Percentiles rank a stretch among this genome's conserved stretches.
phyloP scores from a whole-genome alignment of 805 yeast genomes.

The Ogataea kodamae region DNA sequence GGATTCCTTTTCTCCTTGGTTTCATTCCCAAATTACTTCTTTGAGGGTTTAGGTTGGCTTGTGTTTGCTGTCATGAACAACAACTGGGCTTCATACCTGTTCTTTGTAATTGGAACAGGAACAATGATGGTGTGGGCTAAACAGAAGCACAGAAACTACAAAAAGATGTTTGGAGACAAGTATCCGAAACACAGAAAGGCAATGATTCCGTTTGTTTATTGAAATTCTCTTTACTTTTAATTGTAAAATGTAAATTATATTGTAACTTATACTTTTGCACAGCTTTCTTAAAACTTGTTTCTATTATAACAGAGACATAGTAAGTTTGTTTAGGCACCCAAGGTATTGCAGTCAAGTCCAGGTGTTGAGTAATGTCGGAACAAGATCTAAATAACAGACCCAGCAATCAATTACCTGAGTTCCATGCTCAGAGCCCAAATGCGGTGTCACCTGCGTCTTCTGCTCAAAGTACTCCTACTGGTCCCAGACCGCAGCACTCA shows the following conservation, averaged over 20 bases:
- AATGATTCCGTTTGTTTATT: constrained; percentile 71
- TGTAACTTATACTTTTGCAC: no score
- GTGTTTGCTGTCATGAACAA: constrained; percentile 66
- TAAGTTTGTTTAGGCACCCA: no score
- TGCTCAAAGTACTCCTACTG: constrained; percentile 12
- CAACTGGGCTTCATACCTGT: constrained; percentile 72
- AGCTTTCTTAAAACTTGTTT: no score
- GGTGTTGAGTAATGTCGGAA: no score
- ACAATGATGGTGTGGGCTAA: constrained; percentile 95
- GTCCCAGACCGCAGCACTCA: constrained; percentile 12
- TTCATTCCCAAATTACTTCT: constrained; percentile 93
- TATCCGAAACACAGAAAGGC: constrained; percentile 81
- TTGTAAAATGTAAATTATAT: no score
- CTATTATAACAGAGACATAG: no score
- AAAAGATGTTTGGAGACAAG: constrained; percentile 65
- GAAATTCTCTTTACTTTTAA: no score
- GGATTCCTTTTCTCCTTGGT: constrained; percentile 82
- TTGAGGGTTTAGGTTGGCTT: constrained; percentile 78
- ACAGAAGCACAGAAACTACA: constrained; percentile 71
- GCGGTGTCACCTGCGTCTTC: constrained; percentile 12
- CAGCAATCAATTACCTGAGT: constrained; percentile 1
- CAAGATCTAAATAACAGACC: constrained; percentile 7
- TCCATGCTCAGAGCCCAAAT: constrained; percentile 3
- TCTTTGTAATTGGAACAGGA: constrained; percentile 62
- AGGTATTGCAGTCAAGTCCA: no score